Evolutionary conservation across 768 basidiomycete genomes (phyloP), one percentile per base, ranked within the genome.

Genomic region (Suillus subluteus): DNA sequence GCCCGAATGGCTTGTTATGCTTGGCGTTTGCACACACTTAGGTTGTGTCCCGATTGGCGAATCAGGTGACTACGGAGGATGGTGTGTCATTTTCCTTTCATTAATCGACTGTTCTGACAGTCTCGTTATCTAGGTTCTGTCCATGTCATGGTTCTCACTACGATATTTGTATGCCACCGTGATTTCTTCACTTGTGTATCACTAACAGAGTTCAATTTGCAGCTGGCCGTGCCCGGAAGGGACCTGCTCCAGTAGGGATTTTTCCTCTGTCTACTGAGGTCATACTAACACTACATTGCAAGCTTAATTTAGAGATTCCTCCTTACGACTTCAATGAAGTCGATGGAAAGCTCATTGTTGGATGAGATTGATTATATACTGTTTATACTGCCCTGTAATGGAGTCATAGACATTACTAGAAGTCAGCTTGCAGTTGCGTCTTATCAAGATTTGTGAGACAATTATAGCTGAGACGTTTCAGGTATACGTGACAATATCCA

Each of bases 61-160:
- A 80, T 89, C 95, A 69, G 96, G 95, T 78, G 97, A 98, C 80
- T 98, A 84, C 76, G 97, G 96, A 82, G 97, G 97, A 80, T 99
- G 97, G 96, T 95, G 75, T 65, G 88, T 81, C n/a, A 23, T 18
- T 15, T 4, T 16, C 58, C 40, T 58, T 43, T 35, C 12, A 12
- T n/a, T 18, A n/a, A 18, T 6, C 61, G 7, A 30, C 41, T 30
- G 26, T 43, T 61, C 30, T 61, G 30, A 61, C 6, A 12, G 38
- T 66, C 30, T 62, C 23, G 58, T 64, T n/a, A 41, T 43, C 16
- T 62, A 90, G 89, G 89, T 95, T 97, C 90, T 97, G 96, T 85
- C 96, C 96, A 62, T 98, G 97, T 84, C 97, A 99, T 79, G 98
- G 97, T 76, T 99, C 97, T 63, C 97, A 99, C 76, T 96, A 96